Evolutionary conservation across 345 rosid species (phyloP), one percentile per base, ranked within the genome.

Genomic region (Eucalyptus curtisii): DNA sequence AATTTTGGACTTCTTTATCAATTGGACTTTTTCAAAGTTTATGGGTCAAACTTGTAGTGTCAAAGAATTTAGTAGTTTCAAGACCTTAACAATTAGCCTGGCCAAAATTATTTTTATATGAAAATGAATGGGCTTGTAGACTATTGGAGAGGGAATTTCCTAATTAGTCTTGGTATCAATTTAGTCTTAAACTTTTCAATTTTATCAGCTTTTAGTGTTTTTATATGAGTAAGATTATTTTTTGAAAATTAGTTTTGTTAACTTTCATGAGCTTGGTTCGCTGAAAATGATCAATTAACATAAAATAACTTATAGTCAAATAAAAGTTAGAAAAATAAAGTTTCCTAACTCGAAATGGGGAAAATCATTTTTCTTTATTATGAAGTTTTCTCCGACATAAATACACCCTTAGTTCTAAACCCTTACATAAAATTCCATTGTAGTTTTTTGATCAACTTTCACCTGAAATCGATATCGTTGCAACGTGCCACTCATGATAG

Each of bases 111-210:
- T 30, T 66, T 31, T 66, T 15, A 33, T 14, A 66, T 8, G 42
- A 66, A 66, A 66, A 66, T 31, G 79, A 37, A 66, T 7, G 42
- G 71, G 71, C 4, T 13, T 61, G 30, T 0, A 61, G 1, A 30
- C 8, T 14, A 2, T 7, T n/a, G n/a, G 15, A n/a, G 19, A 14
- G 10, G 5, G 3, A 64, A 64, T 64, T n/a, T 13, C 7, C 5
- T 15, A 64, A 64, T 55, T 2, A 55, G 6, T 55, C 3, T 22
- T 24, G 61, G 24, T 55, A 24, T 24, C 13, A 55, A 4, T 24
- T 64, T 0, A 64, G 5, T 64, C 0, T 15, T n/a, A 64, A 64
- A n/a, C 2, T 14, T 64, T 61, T 30, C 4, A 13, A 0, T 6
- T 30, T 13, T 61, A 2, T 30, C 10, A 13, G 4, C 31, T n/a